A percentile compares a stretch with the other conserved stretches of the same genome.
These are phyloP conservation scores for Gossypium lobatum DNA, from an alignment of 441 rosid species.

Conservation along the genomic window DNA sequence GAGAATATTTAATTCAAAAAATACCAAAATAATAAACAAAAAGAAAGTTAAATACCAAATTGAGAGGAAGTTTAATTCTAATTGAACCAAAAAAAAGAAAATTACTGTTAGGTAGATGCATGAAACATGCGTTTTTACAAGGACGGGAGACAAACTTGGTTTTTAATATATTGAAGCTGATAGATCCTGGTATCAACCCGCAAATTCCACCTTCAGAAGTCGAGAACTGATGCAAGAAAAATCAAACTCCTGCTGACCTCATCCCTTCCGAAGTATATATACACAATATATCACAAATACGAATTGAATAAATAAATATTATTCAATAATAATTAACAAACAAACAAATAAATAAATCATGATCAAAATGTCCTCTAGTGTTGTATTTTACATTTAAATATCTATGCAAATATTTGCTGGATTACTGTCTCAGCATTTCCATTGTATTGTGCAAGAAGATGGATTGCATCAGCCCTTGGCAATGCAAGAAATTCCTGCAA, in stretches of 20 bases:
- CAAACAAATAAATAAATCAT: background rate
- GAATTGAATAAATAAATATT: background rate
- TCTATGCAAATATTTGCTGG: constrained; percentile 60
- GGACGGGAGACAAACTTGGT: too few relatives aligned
- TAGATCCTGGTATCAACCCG: background rate
- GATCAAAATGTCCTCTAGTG: background rate
- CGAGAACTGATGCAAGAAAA: background rate
- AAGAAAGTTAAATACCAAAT: too few relatives aligned
- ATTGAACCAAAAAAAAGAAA: background rate
- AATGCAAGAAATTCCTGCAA: constrained; percentile 93
- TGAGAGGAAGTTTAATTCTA: too few relatives aligned
- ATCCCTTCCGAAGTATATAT: background rate
- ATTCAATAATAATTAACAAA: background rate
- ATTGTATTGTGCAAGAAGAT: constrained; percentile 77
- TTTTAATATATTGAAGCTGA: background rate
- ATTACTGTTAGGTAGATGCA: background rate
- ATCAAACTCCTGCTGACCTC: background rate
- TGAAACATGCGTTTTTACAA: background rate
- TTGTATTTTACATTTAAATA: background rate
- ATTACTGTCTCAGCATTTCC: constrained; percentile 85
- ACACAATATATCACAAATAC: background rate
- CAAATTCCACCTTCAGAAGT: background rate
- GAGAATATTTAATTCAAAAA: too few relatives aligned
- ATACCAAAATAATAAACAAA: too few relatives aligned
- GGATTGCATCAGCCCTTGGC: constrained; percentile 95